A percentile compares a stretch with the other conserved stretches of the same genome.
Conservation (phyloP, 2,329 filamentous ascomycete genomes). For the Dactylellina sp. region DNA sequence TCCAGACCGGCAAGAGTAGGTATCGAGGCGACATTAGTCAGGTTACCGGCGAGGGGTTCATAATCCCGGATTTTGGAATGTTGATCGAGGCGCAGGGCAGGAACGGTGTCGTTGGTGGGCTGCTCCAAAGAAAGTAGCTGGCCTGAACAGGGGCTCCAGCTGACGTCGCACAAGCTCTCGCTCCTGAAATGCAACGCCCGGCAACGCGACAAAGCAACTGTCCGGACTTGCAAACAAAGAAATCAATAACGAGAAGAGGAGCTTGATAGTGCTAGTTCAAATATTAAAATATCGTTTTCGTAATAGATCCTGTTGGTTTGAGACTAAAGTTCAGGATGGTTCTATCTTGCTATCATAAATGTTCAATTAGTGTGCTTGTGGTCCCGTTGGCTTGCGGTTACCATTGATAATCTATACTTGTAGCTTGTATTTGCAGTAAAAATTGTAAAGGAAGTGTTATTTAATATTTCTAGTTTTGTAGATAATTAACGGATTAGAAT, state of each 20-base stretch:
- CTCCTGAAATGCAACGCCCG: slow-evolving; percentile 24
- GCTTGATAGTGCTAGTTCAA: too few relatives aligned
- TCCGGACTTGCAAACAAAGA: background rate
- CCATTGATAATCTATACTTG: too few relatives aligned
- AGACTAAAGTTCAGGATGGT: too few relatives aligned
- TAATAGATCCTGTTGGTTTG: too few relatives aligned
- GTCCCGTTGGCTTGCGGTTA: too few relatives aligned
- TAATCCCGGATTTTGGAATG: slow-evolving; percentile 6
- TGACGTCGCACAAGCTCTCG: slow-evolving; percentile 47
- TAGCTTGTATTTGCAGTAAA: too few relatives aligned
- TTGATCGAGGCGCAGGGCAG: slow-evolving; percentile 2
- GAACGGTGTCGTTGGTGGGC: slow-evolving; percentile 19
- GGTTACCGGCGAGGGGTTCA: slow-evolving; percentile 37
- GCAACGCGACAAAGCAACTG: slow-evolving; percentile 10
- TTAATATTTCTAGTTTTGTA: too few relatives aligned
- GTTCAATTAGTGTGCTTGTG: too few relatives aligned
- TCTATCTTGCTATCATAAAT: too few relatives aligned
- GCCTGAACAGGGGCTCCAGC: slow-evolving; percentile 48
- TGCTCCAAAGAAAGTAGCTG: slow-evolving; percentile 40
- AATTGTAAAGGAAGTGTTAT: too few relatives aligned
- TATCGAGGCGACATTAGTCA: slow-evolving; percentile 49
- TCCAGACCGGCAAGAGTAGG: slow-evolving; percentile 29
- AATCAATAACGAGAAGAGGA: background rate
- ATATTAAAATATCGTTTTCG: too few relatives aligned
- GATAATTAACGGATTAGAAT: too few relatives aligned